Evolutionary conservation across 2,329 filamentous ascomycete species (phyloP).

Genomic region (Fusarium liriodendri): DNA sequence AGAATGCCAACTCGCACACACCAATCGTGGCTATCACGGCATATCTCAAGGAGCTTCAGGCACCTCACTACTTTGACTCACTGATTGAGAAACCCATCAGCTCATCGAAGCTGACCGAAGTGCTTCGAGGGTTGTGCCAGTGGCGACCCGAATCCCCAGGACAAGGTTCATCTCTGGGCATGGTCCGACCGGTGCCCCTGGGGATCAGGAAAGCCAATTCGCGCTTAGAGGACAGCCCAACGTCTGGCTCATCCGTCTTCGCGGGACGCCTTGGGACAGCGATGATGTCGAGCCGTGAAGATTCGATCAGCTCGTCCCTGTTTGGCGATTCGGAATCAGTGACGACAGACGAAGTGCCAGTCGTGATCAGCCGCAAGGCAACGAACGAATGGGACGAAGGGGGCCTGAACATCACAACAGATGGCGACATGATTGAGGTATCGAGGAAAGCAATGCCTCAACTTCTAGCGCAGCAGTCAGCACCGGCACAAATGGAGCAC

Average conservation of each 20-base stretch:
- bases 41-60: conserved; percentile 96
- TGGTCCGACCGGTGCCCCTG: conserved; percentile 71
- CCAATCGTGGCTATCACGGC: conserved; percentile 97
- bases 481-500: conserved; percentile 70
- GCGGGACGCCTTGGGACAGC: conserved; percentile 77
- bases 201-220: conserved; percentile 72
- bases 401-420: conserved; percentile 79
- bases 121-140: conserved; percentile 87
- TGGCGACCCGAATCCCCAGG: conserved; percentile 82
- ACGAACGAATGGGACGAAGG: conserved; percentile 83
- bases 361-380: conserved; percentile 78
- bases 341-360: conserved; percentile 80
- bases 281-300: conserved; percentile 84
- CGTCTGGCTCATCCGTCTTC: conserved; percentile 79
- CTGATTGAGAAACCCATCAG: conserved; percentile 98
- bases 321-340: conserved; percentile 88
- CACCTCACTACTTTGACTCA: conserved; percentile 94
- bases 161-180: conserved; percentile 55
- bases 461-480: conserved; percentile 71
- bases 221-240: conserved; percentile 83
- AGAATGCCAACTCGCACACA: conserved; percentile 93
- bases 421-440: conserved; percentile 52
- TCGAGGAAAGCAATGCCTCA: conserved; percentile 60
- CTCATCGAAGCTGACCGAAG: conserved; percentile 88
- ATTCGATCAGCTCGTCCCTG: conserved; percentile 88